Evolutionary conservation across 331 rosid species (phyloP).

Genomic region (Prunus yedoensis): DNA sequence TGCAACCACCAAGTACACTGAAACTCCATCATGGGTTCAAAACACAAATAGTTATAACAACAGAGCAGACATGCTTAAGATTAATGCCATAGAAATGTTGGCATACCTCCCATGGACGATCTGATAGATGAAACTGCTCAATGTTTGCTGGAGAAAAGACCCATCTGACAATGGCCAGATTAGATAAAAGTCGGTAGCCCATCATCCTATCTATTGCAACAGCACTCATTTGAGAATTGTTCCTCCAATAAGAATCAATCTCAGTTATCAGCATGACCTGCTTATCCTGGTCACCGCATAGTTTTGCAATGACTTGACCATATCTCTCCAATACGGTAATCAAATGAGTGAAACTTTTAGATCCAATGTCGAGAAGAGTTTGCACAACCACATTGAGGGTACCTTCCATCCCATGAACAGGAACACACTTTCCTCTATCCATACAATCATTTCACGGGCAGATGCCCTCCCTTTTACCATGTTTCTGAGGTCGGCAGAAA

Average conservation of each 20-base stretch:
- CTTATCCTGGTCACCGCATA: slow-evolving; percentile 81
- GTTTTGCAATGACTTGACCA: slow-evolving; percentile 77
- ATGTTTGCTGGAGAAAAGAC: slow-evolving; percentile 80
- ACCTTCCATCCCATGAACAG: slow-evolving; percentile 75
- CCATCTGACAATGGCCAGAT: slow-evolving; percentile 94
- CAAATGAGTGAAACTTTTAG: slow-evolving; percentile 96
- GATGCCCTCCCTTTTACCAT: slow-evolving; percentile 87
- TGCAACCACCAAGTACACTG: not conserved
- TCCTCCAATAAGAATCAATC: slow-evolving; percentile 82
- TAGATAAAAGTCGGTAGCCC: slow-evolving; percentile 94
- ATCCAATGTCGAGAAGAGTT: slow-evolving; percentile 90
- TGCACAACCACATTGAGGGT: slow-evolving; percentile 76
- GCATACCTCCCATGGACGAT: slow-evolving; percentile 96
- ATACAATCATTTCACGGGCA: slow-evolving; percentile 75
- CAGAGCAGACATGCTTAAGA: not conserved
- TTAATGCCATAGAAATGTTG: slow-evolving; percentile 9
- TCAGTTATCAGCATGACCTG: slow-evolving; percentile 86
- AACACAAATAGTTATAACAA: not conserved
- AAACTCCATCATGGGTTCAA: not conserved
- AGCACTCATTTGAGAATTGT: slow-evolving; percentile 91
- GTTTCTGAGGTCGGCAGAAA: slow-evolving; percentile 72
- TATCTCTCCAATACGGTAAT: slow-evolving; percentile 96
- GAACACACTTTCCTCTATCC: slow-evolving; percentile 80
- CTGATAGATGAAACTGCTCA: slow-evolving; percentile 84
- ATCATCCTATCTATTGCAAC: slow-evolving; percentile 97